These are phyloP conservation scores for Kockiozyma suomiensis DNA, from an alignment of 805 yeast species.

Conservation along the genomic window DNA sequence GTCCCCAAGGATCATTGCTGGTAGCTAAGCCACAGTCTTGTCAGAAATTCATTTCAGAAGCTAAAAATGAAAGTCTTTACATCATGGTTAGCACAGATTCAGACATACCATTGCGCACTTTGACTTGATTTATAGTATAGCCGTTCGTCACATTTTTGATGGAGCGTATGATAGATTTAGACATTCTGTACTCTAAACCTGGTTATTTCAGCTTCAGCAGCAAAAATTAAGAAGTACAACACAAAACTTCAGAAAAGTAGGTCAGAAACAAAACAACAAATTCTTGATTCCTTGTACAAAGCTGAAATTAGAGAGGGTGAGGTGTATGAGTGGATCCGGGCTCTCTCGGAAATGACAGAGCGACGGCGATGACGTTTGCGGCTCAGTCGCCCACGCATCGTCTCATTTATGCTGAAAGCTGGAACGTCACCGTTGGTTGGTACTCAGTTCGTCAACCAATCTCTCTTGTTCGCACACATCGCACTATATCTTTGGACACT, in stretches of 20 bases:
- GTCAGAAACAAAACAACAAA: no score
- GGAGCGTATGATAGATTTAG: slow-evolving; percentile 30
- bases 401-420: not conserved
- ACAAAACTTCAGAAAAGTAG: no score
- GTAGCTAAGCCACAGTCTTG: no score
- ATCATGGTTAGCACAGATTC: not conserved
- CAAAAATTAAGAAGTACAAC: no score
- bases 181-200: no score
- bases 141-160: slow-evolving; percentile 84
- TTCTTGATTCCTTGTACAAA: no score
- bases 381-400: not conserved
- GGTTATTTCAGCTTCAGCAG: no score
- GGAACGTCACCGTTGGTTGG: not conserved
- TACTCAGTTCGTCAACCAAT: not conserved
- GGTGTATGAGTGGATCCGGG: no score
- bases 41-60: no score
- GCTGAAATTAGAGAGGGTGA: no score
- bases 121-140: slow-evolving; percentile 80
- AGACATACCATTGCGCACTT: slow-evolving; percentile 66
- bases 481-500: not conserved
- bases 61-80: not conserved
- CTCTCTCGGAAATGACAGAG: no score
- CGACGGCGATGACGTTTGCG: not conserved
- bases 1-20: slow-evolving; percentile 82
- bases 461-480: not conserved